A percentile compares a stretch with the other conserved stretches of the same genome.
phyloP scores from a whole-genome alignment of 441 rosid genomes.

The Croton setiger region DNA sequence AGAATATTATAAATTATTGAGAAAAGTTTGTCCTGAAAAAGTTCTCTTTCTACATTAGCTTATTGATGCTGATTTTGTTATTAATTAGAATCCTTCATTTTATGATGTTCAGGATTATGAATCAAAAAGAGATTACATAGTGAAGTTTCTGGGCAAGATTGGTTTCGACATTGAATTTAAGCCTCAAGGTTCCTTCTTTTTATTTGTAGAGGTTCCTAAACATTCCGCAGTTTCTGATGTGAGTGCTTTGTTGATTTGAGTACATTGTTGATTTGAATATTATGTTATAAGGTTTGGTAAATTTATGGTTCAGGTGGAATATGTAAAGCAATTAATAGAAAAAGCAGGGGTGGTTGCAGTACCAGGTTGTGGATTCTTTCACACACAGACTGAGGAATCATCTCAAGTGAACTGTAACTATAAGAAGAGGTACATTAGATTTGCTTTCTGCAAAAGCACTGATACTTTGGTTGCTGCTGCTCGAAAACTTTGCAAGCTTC shows the following conservation, averaged over 20 bases:
- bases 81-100: too few species aligned
- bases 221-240: constrained; percentile 43
- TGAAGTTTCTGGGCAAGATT: constrained; percentile 33
- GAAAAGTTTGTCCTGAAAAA: constrained; percentile 33
- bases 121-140: constrained; percentile 45
- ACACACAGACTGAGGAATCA: constrained; percentile 19
- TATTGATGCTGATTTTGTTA: too few species aligned
- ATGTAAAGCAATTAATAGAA: constrained; percentile 43
- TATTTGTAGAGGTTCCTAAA: constrained; percentile 54
- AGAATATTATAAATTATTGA: constrained; percentile 41
- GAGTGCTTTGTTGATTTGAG: constrained; percentile 17
- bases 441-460: constrained; percentile 58
- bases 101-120: constrained; percentile 45
- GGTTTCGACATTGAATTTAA: constrained; percentile 47
- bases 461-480: constrained; percentile 49
- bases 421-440: constrained; percentile 45
- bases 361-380: constrained; percentile 60
- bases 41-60: constrained; percentile 4
- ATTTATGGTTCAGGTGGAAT: constrained; percentile 42
- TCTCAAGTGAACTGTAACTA: constrained; percentile 12
- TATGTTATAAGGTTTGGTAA: not conserved
- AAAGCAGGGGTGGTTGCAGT: constrained; percentile 61
- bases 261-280: not conserved
- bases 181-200: constrained; percentile 58
- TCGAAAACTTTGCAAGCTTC: constrained; percentile 30